These are phyloP conservation scores for Phytophthora syringae DNA, from an alignment of 352 stramenopile genomes.

Conservation along the genomic window DNA sequence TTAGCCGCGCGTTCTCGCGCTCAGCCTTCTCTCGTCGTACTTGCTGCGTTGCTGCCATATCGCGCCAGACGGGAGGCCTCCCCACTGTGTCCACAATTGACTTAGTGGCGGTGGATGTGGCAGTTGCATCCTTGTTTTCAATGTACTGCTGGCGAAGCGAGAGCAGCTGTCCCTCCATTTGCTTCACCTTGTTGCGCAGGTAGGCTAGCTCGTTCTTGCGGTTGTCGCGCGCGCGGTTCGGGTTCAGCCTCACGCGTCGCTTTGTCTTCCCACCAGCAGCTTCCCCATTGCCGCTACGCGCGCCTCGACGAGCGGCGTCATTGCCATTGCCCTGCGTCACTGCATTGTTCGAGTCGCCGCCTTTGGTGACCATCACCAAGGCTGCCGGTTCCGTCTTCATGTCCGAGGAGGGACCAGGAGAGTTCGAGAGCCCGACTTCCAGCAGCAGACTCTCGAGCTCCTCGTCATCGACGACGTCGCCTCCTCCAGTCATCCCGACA, in stretches of 20 bases:
- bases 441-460: slow-evolving; percentile 41
- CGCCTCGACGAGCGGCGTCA: background rate
- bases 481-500: slow-evolving; percentile 15
- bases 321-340: background rate
- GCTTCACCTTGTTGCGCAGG: slow-evolving; percentile 50
- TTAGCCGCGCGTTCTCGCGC: slow-evolving; percentile 54
- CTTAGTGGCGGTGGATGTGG: slow-evolving; percentile 1
- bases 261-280: slow-evolving; percentile 27
- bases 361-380: background rate
- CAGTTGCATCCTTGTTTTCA: slow-evolving; percentile 25
- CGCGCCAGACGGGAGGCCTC: slow-evolving; percentile 40
- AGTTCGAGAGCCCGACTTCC: slow-evolving; percentile 31
- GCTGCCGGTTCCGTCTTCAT: slow-evolving; percentile 12
- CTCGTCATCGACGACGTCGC: slow-evolving; percentile 27
- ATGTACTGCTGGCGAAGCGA: slow-evolving; percentile 38
- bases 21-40: slow-evolving; percentile 44
- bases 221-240: slow-evolving; percentile 46
- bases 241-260: slow-evolving; percentile 37
- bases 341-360: background rate
- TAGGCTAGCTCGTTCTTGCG: slow-evolving; percentile 50
- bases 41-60: slow-evolving; percentile 41
- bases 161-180: slow-evolving; percentile 45
- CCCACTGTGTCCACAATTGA: slow-evolving; percentile 19
- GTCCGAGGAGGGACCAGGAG: background rate
- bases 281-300: background rate